Conservation (phyloP, 2,329 filamentous ascomycete species). For the Diplodia corticola region DNA sequence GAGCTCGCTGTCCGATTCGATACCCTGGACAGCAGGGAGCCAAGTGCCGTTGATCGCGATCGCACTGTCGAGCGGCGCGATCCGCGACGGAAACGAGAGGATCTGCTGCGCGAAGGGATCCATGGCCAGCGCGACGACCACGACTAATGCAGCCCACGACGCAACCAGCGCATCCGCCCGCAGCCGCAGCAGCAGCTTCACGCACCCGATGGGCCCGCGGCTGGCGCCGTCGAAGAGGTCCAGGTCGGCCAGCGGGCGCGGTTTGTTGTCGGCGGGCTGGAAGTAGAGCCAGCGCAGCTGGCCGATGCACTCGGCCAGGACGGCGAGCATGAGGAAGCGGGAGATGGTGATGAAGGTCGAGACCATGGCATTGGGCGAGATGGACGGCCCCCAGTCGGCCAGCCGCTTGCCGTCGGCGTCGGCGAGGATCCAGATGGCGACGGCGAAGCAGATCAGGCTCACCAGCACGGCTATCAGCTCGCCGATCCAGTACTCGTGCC, state of each 20-base stretch:
- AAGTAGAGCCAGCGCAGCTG: constrained; percentile 43
- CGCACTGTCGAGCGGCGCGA: neutral
- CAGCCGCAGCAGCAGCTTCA: neutral
- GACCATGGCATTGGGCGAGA: constrained; percentile 35
- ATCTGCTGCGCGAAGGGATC: constrained; percentile 26
- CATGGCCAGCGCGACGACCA: constrained; percentile 22
- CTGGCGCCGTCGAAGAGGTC: constrained; percentile 34
- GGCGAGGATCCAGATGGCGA: constrained; percentile 5
- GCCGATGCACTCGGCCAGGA: constrained; percentile 35
- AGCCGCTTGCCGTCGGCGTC: neutral
- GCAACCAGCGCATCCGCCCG: constrained; percentile 6
- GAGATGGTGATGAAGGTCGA: constrained; percentile 36
- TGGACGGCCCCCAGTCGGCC: neutral
- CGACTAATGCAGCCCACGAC: constrained; percentile 21
- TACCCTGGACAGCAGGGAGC: neutral
- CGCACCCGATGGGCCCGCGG: constrained; percentile 24
- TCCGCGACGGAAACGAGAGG: constrained; percentile 16
- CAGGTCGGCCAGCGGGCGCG: constrained; percentile 29
- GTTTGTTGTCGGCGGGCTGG: neutral
- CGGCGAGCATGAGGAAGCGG: constrained; percentile 36
- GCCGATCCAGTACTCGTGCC: constrained; percentile 11
- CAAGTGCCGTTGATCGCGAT: neutral
- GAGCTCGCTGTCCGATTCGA: neutral
- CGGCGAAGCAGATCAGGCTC: neutral
- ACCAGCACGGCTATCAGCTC: neutral